These are phyloP conservation scores for Mediolabrus comicus DNA, from an alignment of 108 stramenopile genomes.

Conservation along the genomic window DNA sequence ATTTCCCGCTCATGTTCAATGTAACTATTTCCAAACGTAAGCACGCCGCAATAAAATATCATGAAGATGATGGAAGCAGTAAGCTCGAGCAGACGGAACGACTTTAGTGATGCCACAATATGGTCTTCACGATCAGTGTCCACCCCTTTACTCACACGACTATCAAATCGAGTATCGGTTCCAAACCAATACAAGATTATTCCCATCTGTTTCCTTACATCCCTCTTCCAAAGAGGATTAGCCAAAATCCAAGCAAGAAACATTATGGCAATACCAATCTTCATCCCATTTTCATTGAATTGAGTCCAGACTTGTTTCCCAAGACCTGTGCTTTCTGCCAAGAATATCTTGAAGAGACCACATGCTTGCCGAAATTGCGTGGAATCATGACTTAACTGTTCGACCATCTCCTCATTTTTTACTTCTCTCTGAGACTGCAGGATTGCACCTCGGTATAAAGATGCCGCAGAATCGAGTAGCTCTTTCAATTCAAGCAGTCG, in stretches of 20 bases:
- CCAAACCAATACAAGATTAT: slow-evolving; percentile 3
- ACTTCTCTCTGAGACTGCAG: slow-evolving; percentile 14
- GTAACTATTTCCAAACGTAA: slow-evolving; percentile 83
- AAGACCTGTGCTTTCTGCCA: slow-evolving; percentile 68
- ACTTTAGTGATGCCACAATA: not conserved
- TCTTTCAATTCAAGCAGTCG: slow-evolving; percentile 55
- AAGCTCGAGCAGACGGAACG: slow-evolving; percentile 41
- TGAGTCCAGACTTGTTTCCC: slow-evolving; percentile 87
- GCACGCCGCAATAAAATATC: slow-evolving; percentile 62
- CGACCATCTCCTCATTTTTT: not conserved
- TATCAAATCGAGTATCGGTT: not conserved
- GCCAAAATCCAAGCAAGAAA: slow-evolving; percentile 42
- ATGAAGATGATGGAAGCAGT: slow-evolving; percentile 45
- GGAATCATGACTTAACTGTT: slow-evolving; percentile 46
- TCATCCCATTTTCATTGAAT: slow-evolving; percentile 81
- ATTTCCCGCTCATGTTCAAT: slow-evolving; percentile 65
- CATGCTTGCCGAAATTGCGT: slow-evolving; percentile 65
- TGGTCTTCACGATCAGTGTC: not conserved
- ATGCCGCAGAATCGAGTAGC: slow-evolving; percentile 60
- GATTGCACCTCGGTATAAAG: slow-evolving; percentile 55
- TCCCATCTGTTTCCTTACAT: slow-evolving; percentile 21
- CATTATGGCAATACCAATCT: slow-evolving; percentile 56
- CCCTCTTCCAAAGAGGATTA: slow-evolving; percentile 25
- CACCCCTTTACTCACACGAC: not conserved
- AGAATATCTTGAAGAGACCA: slow-evolving; percentile 73